phyloP scores from a whole-genome alignment of 2,329 filamentous ascomycete genomes.

The Fusarium sp. region DNA sequence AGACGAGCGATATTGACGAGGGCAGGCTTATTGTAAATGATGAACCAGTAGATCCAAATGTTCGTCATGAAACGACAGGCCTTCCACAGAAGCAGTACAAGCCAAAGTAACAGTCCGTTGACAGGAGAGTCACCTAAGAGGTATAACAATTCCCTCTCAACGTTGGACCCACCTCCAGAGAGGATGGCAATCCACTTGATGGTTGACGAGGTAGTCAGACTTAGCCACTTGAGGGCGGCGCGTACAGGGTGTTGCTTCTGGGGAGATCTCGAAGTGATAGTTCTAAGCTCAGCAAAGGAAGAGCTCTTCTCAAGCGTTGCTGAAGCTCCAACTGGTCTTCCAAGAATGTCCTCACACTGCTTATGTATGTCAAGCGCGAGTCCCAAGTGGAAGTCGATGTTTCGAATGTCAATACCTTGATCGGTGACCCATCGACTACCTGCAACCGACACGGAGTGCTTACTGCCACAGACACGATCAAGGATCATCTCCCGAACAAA shows the following conservation, averaged over 20 bases:
- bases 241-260: not conserved
- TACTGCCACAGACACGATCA: not conserved
- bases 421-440: not conserved
- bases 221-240: not conserved
- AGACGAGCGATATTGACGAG: slow-evolving; percentile 2
- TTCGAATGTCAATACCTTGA: not conserved
- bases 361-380: not conserved
- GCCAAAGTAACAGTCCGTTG: not conserved
- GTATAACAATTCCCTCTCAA: slow-evolving; percentile 1
- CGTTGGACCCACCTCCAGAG: not conserved
- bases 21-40: not conserved
- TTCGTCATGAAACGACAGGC: not conserved
- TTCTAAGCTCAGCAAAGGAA: not conserved
- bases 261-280: not conserved
- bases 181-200: slow-evolving; percentile 2
- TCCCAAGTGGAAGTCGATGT: not conserved
- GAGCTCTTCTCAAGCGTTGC: not conserved
- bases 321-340: not conserved
- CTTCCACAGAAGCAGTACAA: not conserved
- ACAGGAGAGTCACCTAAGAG: not conserved
- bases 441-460: not conserved
- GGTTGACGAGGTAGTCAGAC: not conserved
- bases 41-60: slow-evolving; percentile 1
- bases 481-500: not conserved
- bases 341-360: not conserved